Conservation (phyloP, 371 early-diverging fungal genomes). For the Conidiobolus incongruus region DNA sequence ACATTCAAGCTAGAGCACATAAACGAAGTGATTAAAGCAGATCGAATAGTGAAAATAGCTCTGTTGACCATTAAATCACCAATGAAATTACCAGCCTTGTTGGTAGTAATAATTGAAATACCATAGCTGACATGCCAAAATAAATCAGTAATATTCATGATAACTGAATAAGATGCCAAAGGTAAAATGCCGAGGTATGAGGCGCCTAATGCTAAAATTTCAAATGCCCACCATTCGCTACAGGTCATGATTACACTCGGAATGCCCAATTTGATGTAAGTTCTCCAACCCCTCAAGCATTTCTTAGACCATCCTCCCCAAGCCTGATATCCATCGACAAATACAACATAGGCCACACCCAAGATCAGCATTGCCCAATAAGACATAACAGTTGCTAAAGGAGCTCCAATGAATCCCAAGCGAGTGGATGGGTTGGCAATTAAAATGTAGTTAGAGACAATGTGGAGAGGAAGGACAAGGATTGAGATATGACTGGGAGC, state of each 20-base stretch:
- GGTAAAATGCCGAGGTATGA: constrained; percentile 46
- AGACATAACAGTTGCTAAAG: constrained; percentile 49
- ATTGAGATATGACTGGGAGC: constrained; percentile 34
- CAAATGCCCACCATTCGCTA: constrained; percentile 50
- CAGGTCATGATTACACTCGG: constrained; percentile 44
- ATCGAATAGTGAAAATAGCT: constrained; percentile 9
- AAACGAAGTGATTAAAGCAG: background rate
- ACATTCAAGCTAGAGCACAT: constrained; percentile 11
- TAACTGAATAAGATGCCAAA: constrained; percentile 66
- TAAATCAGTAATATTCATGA: constrained; percentile 39
- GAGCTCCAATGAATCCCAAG: constrained; percentile 66
- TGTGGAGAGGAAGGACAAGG: constrained; percentile 42
- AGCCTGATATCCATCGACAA: constrained; percentile 35
- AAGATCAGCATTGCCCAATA: constrained; percentile 41
- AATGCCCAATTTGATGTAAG: constrained; percentile 30
- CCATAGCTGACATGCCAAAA: constrained; percentile 37
- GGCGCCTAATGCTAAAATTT: constrained; percentile 50
- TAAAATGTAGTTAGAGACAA: constrained; percentile 40
- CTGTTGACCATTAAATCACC: constrained; percentile 15
- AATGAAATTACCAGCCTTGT: constrained; percentile 50
- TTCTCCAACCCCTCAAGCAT: constrained; percentile 30
- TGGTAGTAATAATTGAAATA: constrained; percentile 37
- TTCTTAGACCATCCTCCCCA: constrained; percentile 77
- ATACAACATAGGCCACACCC: constrained; percentile 31
- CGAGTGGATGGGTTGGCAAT: constrained; percentile 37